Evolutionary conservation across 257 asterid species (phyloP).

Genomic region (Solanum pennellii): DNA sequence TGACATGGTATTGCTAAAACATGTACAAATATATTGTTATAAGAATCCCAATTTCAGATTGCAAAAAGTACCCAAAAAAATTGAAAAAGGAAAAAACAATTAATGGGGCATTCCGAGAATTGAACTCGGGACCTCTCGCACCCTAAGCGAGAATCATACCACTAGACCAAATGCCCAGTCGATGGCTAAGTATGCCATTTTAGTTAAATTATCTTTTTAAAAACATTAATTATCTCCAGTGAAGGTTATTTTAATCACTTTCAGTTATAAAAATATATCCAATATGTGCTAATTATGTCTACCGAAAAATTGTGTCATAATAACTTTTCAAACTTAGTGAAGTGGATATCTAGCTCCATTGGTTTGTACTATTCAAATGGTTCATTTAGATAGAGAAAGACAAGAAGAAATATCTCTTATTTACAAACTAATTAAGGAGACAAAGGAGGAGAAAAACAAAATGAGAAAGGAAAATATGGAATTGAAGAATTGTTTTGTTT

Average conservation of each 20-base stretch:
- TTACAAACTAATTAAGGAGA: background rate
- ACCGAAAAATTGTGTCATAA: background rate
- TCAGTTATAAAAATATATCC: background rate
- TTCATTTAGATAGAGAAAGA: background rate
- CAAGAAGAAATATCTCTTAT: background rate
- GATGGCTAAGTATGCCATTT: background rate
- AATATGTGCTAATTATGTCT: background rate
- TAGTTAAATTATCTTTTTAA: background rate
- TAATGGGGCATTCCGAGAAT: conserved; percentile 73
- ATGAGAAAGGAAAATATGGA: background rate
- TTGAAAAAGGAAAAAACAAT: too few species aligned
- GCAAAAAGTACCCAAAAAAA: background rate
- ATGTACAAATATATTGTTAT: background rate
- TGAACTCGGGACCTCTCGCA: conserved; percentile 93
- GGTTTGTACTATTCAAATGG: background rate
- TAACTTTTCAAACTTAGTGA: background rate
- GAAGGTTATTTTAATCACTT: background rate
- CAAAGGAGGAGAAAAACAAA: background rate
- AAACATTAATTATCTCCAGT: background rate
- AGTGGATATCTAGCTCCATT: background rate
- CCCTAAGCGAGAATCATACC: conserved; percentile 85
- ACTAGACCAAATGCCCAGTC: conserved; percentile 70
- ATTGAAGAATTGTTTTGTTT: background rate
- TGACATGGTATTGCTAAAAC: background rate
- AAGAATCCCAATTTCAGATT: background rate